Evolutionary conservation across 805 yeast genomes (phyloP).

Genomic region (Candida corydali): DNA sequence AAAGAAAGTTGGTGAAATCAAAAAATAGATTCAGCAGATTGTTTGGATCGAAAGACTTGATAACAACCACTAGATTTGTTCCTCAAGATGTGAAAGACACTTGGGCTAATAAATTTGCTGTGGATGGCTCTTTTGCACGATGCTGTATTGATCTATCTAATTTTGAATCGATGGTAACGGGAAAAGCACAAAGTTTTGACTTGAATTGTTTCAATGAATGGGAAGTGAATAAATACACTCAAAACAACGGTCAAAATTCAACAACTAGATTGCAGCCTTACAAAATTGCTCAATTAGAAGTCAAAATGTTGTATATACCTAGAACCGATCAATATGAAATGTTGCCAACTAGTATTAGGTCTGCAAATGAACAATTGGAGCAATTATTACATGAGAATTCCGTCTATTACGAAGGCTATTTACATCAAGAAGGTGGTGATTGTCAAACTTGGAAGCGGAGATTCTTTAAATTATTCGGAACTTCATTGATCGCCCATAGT

Average conservation of each 20-base stretch:
- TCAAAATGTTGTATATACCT: slow-evolving; percentile 67
- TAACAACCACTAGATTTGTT: slow-evolving; percentile 49
- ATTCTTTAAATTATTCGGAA: slow-evolving; percentile 68
- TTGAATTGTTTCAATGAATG: slow-evolving; percentile 79
- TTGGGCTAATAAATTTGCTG: slow-evolving; percentile 65
- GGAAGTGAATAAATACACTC: slow-evolving; percentile 42
- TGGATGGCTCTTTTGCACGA: slow-evolving; percentile 87
- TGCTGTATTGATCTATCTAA: slow-evolving; percentile 62
- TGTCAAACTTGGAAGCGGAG: slow-evolving; percentile 69
- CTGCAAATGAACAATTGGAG: slow-evolving; percentile 34
- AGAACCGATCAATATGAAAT: slow-evolving; percentile 55
- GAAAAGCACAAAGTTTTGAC: slow-evolving; percentile 47
- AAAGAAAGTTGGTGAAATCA: slow-evolving; percentile 47
- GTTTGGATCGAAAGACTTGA: slow-evolving; percentile 44
- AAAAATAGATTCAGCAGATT: slow-evolving; percentile 43
- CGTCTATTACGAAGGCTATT: slow-evolving; percentile 53
- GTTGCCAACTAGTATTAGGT: slow-evolving; percentile 65
- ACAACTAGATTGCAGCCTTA: slow-evolving; percentile 45
- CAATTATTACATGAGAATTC: slow-evolving; percentile 25
- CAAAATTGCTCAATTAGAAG: slow-evolving; percentile 60
- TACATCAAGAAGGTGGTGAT: slow-evolving; percentile 93
- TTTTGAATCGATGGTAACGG: slow-evolving; percentile 52
- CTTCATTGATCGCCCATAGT: slow-evolving; percentile 70
- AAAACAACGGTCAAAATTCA: slow-evolving; percentile 19
- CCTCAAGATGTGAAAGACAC: slow-evolving; percentile 51